Conservation (phyloP, 768 basidiomycete genomes). For the button mushroom (Agaricus bisporus) region DNA sequence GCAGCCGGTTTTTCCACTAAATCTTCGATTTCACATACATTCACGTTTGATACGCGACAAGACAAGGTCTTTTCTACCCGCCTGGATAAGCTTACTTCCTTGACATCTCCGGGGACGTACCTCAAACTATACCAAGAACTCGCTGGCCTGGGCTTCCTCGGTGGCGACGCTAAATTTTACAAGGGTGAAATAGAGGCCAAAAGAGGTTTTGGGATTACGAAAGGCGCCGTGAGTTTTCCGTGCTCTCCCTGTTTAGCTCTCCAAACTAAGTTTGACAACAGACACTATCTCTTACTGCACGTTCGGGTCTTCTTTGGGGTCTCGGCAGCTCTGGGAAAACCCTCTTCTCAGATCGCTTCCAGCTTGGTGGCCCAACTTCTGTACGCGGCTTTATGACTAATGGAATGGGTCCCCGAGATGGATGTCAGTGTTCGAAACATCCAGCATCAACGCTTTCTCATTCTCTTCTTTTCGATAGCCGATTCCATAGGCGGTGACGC, state of each 20-base stretch:
- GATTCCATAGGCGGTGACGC: slow-evolving; percentile 83
- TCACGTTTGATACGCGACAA: slow-evolving; percentile 70
- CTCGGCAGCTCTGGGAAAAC: slow-evolving; percentile 36
- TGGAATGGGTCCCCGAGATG: slow-evolving; percentile 73
- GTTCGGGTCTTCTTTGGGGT: slow-evolving; percentile 66
- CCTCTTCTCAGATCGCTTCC: slow-evolving; percentile 81
- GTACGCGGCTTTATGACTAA: slow-evolving; percentile 74
- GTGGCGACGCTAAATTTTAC: slow-evolving; percentile 73
- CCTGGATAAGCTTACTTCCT: background rate
- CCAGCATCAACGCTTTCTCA: background rate
- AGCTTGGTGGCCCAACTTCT: slow-evolving; percentile 86
- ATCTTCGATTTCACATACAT: slow-evolving; percentile 78
- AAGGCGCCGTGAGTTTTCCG: slow-evolving; percentile 48
- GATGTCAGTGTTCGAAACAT: slow-evolving; percentile 36
- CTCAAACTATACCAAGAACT: slow-evolving; percentile 60
- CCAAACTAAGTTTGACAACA: slow-evolving; percentile 31
- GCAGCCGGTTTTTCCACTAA: slow-evolving; percentile 78
- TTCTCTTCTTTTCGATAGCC: slow-evolving; percentile 31
- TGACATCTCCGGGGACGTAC: slow-evolving; percentile 39
- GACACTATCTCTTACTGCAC: slow-evolving; percentile 71
- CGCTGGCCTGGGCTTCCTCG: slow-evolving; percentile 53
- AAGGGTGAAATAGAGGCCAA: slow-evolving; percentile 68
- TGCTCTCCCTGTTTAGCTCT: background rate
- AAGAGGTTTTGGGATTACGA: slow-evolving; percentile 48
- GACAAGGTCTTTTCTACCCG: slow-evolving; percentile 55